A percentile compares a stretch with the other conserved stretches of the same genome.
Evolutionary conservation across 805 yeast genomes (phyloP).

Genomic region (Candida hispaniensis): DNA sequence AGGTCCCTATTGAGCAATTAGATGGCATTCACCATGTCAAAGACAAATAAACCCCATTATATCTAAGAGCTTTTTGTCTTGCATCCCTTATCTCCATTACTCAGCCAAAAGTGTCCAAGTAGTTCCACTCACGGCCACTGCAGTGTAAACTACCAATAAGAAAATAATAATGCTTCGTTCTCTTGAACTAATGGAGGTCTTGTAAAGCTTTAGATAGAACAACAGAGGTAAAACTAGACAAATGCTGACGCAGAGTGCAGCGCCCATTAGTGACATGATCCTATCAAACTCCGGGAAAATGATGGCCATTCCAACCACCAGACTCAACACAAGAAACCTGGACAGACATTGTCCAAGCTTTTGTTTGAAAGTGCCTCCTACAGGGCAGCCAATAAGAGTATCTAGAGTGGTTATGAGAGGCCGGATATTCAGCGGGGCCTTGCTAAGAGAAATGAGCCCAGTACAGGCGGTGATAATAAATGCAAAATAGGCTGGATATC

Average conservation of each 20-base stretch:
- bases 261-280: conserved; percentile 71
- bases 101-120: conserved; percentile 13
- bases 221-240: conserved; percentile 69
- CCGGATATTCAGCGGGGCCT: conserved; percentile 71
- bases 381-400: conserved; percentile 33
- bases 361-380: conserved; percentile 1
- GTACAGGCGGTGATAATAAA: conserved; percentile 46
- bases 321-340: conserved; percentile 41
- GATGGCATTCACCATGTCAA: too few species aligned
- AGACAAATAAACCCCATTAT: too few species aligned
- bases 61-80: too few species aligned
- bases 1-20: too few species aligned
- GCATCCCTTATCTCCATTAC: too few species aligned
- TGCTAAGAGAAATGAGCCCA: conserved; percentile 77
- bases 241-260: conserved; percentile 66
- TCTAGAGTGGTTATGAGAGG: conserved; percentile 71
- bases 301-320: conserved; percentile 50
- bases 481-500: conserved; percentile 56
- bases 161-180: conserved; percentile 35
- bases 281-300: conserved; percentile 70
- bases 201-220: conserved; percentile 55
- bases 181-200: conserved; percentile 32
- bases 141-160: conserved; percentile 37
- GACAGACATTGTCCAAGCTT: conserved; percentile 22
- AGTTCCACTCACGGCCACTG: conserved; percentile 51